Evolutionary conservation across 768 basidiomycete genomes (phyloP), one percentile per base, ranked within the genome.

Genomic region (Ramaria sp.): DNA sequence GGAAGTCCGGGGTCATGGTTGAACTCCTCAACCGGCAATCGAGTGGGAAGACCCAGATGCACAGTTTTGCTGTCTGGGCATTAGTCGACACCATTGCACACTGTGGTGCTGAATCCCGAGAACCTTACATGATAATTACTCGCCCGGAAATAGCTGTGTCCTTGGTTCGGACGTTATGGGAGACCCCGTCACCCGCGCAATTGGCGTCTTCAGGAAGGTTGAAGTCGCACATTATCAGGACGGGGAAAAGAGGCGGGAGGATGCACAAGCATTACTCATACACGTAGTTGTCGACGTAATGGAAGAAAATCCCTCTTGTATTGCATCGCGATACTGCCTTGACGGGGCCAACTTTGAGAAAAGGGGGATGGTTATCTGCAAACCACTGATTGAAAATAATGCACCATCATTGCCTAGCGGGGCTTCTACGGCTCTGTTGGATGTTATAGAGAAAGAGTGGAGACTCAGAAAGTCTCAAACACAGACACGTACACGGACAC

Each of bases 21-120:
- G 51, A 52, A 15, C 42, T 52, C 10, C 51, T 52, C 22, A 44
- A 52, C 25, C 22, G n/a, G 20, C 39, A 52, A 42, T 52, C 51
- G 18, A 5, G 38, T 1, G 51, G 42, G 15, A 28, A 52, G 22
- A 20, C 27, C n/a, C n/a, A 25, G 7, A 7, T 52, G 37, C 12
- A 25, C 13, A 36, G 42, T 25, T 52, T 41, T 20, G n/a, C 51
- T 42, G 38, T 41, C 12, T 52, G 51, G 51, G 51, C 51, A 27
- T 52, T 52, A 38, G 39, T 52, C 13, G 51, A 52, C 25, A 41
- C 22, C 15, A 42, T 52, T 44, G 38, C 51, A 24, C 22, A 16
- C 28, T 52, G 51, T 37, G 51, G 51, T 28, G 36, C 51, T 3
- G 38, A 52, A 52, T 52, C 42, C 39, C 15, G 38, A 9, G 37